A percentile compares a stretch with the other conserved stretches of the same genome.
phyloP scores from a whole-genome alignment of 225 moss, liverwort and hornwort species.

The Polytrichum formosum region DNA sequence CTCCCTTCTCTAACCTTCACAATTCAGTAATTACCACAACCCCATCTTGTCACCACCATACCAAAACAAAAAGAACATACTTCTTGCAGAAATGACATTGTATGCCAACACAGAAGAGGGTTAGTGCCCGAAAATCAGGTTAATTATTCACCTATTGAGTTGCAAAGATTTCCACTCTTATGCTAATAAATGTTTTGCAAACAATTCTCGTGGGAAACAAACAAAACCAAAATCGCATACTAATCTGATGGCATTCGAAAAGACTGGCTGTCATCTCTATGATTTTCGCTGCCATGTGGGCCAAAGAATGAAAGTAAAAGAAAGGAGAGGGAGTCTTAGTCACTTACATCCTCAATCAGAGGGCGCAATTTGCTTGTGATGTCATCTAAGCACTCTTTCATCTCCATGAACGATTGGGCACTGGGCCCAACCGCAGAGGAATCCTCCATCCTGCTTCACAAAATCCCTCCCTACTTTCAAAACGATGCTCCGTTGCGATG shows the following conservation, averaged over 20 bases:
- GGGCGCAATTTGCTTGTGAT: slow-evolving; percentile 36
- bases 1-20: slow-evolving; percentile 33
- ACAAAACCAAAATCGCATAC: no score
- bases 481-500: no score
- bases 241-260: not conserved
- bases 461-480: no score
- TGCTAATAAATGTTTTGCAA: no score
- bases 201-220: no score
- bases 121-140: not conserved
- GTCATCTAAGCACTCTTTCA: slow-evolving; percentile 43
- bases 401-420: slow-evolving; percentile 19
- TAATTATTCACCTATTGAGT: no score
- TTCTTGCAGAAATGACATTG: not conserved
- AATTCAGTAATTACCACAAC: not conserved
- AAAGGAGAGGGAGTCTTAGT: not conserved
- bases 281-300: not conserved
- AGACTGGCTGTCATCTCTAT: not conserved
- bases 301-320: not conserved
- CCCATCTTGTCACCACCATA: not conserved
- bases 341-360: slow-evolving; percentile 24
- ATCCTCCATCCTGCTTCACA: not conserved
- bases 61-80: not conserved
- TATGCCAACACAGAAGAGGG: not conserved
- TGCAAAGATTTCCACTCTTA: no score
- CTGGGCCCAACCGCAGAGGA: not conserved